Evolutionary conservation across 2,329 filamentous ascomycete genomes (phyloP).

Genomic region (Fusarium tanahbumbuense): DNA sequence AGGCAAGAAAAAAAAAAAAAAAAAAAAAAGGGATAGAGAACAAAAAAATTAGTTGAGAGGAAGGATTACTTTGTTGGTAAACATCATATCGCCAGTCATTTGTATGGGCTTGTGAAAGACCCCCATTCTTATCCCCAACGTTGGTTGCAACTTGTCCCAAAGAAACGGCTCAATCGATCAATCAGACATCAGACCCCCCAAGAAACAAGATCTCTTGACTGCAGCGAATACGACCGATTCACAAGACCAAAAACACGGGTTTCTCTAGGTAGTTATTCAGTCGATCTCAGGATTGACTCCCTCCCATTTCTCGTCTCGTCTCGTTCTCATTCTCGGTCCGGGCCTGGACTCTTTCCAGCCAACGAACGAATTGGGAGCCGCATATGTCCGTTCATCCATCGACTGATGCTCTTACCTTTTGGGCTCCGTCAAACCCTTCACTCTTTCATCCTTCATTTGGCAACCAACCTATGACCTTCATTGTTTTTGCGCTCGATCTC

Average conservation of each 20-base stretch:
- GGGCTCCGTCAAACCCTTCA: conserved; percentile 44
- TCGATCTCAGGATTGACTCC: conserved; percentile 36
- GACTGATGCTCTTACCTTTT: conserved; percentile 40
- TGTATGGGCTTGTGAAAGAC: conserved; percentile 11
- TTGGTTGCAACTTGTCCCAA: conserved; percentile 22
- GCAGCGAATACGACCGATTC: conserved; percentile 40
- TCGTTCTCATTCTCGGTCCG: conserved; percentile 32
- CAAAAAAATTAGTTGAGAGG: conserved; percentile 15
- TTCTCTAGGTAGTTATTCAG: conserved; percentile 8
- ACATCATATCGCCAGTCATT: conserved; percentile 34
- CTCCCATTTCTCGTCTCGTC: conserved; percentile 2
- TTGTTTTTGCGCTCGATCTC: conserved; percentile 27
- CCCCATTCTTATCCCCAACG: conserved; percentile 32
- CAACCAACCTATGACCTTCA: conserved; percentile 26
- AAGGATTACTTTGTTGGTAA: conserved; percentile 16
- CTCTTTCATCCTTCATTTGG: conserved; percentile 38
- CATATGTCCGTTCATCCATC: conserved; percentile 44
- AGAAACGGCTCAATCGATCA: conserved; percentile 15
- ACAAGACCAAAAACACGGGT: conserved; percentile 26
- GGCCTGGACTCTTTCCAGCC: conserved; percentile 36
- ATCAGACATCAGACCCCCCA: conserved; percentile 13
- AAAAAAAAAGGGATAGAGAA: conserved; percentile 9
- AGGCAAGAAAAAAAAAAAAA: too few species aligned
- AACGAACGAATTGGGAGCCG: conserved; percentile 48
- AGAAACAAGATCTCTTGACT: conserved; percentile 22